A percentile compares a stretch with the other conserved stretches of the same genome.
Evolutionary conservation across 768 basidiomycete genomes (phyloP).

Genomic region (Pisolithus microcarpus): DNA sequence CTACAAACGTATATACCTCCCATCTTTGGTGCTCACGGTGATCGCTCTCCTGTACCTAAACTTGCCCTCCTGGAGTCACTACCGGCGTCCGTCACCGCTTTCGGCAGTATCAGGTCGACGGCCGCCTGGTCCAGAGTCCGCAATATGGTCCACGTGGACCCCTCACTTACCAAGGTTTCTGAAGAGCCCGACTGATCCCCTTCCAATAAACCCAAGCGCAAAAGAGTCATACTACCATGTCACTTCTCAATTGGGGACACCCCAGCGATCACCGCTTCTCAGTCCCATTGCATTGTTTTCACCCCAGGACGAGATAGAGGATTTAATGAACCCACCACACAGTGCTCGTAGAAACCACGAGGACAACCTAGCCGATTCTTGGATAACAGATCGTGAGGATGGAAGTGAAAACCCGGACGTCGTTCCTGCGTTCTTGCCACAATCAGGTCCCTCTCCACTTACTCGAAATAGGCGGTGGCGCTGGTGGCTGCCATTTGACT

Average conservation of each 20-base stretch:
- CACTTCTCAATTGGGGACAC: constrained; percentile 28
- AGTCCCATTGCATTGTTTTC: constrained; percentile 30
- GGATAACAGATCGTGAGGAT: constrained; percentile 24
- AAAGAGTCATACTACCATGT: constrained; percentile 35
- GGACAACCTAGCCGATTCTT: constrained; percentile 25
- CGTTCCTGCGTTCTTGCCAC: constrained; percentile 22
- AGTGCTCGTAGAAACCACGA: constrained; percentile 37
- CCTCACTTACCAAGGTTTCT: constrained; percentile 31
- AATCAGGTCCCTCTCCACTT: constrained; percentile 27
- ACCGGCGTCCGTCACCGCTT: constrained; percentile 14
- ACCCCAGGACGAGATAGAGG: constrained; percentile 41
- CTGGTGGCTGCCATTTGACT: constrained; percentile 50
- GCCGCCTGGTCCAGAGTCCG: constrained; percentile 29
- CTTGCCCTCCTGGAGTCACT: constrained; percentile 18
- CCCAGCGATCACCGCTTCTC: constrained; percentile 33
- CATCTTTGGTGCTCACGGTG: constrained; percentile 50
- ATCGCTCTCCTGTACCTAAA: constrained; percentile 42
- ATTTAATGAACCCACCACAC: constrained; percentile 42
- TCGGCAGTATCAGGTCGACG: constrained; percentile 30
- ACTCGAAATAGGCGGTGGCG: constrained; percentile 22
- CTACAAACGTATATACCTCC: constrained; percentile 57
- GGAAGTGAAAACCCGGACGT: neutral
- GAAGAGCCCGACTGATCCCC: constrained; percentile 32
- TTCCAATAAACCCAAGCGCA: constrained; percentile 33
- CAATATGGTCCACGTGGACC: constrained; percentile 36